Evolutionary conservation across 148 eudicot species (phyloP), one percentile per base, ranked within the genome.

Genomic region (Silene conica): DNA sequence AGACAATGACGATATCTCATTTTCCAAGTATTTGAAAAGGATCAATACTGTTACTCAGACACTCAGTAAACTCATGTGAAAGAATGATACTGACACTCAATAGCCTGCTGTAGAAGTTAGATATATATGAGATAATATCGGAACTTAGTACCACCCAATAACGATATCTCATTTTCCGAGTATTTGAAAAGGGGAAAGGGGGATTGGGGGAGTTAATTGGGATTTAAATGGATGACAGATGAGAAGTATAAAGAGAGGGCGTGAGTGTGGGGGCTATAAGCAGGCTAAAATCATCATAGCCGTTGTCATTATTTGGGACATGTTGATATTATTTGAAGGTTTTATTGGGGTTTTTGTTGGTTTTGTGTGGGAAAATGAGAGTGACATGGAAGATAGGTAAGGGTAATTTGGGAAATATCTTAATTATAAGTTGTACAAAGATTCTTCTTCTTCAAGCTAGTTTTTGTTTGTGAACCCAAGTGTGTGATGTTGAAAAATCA

Each of bases 221-320:
- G 67, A 13, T 63, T 63, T 63, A 63, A 63, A 63, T 63, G 67
- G 67, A 63, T 26, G 67, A 63, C 45, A 63, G 67, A 63, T 60
- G 31, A 60, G 31, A 26, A 25, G 64, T 61, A 16, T 59, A 21
- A 59, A 59, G 63, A 11, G 10, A 62, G 43, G 43, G 67, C 67
- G 67, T 63, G 45, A 63, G 67, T 31, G 64, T 60, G 15, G 64
- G 64, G 43, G 3, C 64, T 34, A 20, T 12, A 9, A 8, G 26
- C 11, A 31, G 43, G 67, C 67, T 63, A 16, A 16, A 63, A 26
- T 63, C 67, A 63, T 63, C 67, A 63, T 63, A 63, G 43, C 67
- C 43, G 9, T 63, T 63, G 67, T 63, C 67, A 38, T 63, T 26
- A 26, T 63, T 63, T 61, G 22, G 12, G 41, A 3, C 43, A 31